These are phyloP conservation scores for Suillus decipiens DNA, from an alignment of 768 basidiomycete species.

Conservation along the genomic window DNA sequence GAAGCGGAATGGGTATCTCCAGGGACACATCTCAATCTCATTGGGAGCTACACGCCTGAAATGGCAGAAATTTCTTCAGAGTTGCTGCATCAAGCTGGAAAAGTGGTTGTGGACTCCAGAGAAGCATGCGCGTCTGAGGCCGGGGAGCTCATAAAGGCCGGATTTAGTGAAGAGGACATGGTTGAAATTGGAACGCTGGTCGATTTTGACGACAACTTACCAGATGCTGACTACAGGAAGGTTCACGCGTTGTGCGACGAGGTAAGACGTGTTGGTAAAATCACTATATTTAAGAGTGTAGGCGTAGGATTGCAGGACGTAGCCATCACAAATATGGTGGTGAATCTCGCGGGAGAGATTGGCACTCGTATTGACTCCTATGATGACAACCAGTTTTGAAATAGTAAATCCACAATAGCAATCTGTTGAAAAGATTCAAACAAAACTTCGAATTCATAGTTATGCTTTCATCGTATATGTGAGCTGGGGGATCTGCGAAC, in stretches of 20 bases:
- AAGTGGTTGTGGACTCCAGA: constrained; percentile 73
- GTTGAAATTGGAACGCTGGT: constrained; percentile 74
- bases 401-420: background rate
- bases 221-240: constrained; percentile 14
- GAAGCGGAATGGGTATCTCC: constrained; percentile 60
- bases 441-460: background rate
- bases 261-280: constrained; percentile 38
- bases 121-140: constrained; percentile 75
- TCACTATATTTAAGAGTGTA: constrained; percentile 88
- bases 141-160: constrained; percentile 74
- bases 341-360: constrained; percentile 57
- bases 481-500: background rate
- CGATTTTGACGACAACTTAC: background rate
- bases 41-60: constrained; percentile 78
- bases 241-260: constrained; percentile 15
- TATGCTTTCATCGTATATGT: background rate
- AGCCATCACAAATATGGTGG: constrained; percentile 71
- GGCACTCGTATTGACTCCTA: constrained; percentile 53
- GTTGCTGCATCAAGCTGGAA: constrained; percentile 55
- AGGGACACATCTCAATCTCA: constrained; percentile 70
- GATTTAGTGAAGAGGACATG: constrained; percentile 40
- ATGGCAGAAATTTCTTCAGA: constrained; percentile 76
- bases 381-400: constrained; percentile 31
- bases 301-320: constrained; percentile 89
- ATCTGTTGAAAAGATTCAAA: background rate